A percentile compares a stretch with the other conserved stretches of the same genome.
Conservation (phyloP, 129 eudicot species). For the Flaveria brownii region DNA sequence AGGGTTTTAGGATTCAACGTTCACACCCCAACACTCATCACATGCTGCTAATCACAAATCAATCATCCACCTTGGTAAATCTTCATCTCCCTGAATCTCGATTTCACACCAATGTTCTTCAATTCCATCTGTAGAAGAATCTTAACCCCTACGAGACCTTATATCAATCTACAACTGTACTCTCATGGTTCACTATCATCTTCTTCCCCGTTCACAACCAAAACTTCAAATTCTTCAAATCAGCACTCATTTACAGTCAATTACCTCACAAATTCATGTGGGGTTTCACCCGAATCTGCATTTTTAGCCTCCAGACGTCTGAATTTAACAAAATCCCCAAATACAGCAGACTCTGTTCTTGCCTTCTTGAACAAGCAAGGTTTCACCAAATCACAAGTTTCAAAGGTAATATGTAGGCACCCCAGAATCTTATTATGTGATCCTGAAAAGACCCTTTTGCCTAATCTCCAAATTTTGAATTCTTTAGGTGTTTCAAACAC, state of each 20-base stretch:
- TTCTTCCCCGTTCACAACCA: slow-evolving; percentile 6
- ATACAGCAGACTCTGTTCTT: slow-evolving; percentile 38
- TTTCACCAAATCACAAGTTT: slow-evolving; percentile 37
- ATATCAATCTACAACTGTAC: too few species aligned
- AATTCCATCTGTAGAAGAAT: too few species aligned
- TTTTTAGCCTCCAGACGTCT: slow-evolving; percentile 31
- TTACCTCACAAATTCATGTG: slow-evolving; percentile 57
- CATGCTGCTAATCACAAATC: too few species aligned
- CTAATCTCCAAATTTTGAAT: slow-evolving; percentile 39
- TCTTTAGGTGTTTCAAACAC: slow-evolving; percentile 38
- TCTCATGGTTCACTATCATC: slow-evolving; percentile 17
- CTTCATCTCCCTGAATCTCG: too few species aligned
- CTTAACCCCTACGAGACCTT: slow-evolving; percentile 2
- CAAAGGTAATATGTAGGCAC: slow-evolving; percentile 24
- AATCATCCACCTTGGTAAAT: too few species aligned
- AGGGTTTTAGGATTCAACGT: too few species aligned
- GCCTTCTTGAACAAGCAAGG: slow-evolving; percentile 39
- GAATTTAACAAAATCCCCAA: slow-evolving; percentile 33
- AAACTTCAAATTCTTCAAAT: slow-evolving; percentile 11
- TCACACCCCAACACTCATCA: too few species aligned
- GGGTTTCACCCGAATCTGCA: slow-evolving; percentile 43
- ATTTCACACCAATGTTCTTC: too few species aligned
- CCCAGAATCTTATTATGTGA: slow-evolving; percentile 35
- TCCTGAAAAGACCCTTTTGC: slow-evolving; percentile 42
- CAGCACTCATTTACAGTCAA: slow-evolving; percentile 32